Evolutionary conservation across 495 filamentous ascomycete genomes (phyloP).

Genomic region (Aspergillus hancockii): DNA sequence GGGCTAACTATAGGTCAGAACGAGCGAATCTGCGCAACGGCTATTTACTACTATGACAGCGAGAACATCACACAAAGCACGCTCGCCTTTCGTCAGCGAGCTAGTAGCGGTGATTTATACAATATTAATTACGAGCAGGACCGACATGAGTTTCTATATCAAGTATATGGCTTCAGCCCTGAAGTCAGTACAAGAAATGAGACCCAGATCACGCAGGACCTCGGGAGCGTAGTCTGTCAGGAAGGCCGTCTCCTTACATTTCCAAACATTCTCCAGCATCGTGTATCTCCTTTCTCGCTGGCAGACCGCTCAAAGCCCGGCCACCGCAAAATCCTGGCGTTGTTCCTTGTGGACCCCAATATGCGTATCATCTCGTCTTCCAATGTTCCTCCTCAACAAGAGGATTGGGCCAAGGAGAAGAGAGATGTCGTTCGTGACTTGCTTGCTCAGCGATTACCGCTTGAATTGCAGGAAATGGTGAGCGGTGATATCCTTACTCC

Average conservation of each 20-base stretch:
- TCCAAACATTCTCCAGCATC: conserved; percentile 49
- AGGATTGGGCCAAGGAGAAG: conserved; percentile 36
- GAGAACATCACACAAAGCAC: conserved; percentile 59
- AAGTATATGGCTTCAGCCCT: conserved; percentile 29
- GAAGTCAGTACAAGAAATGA: conserved; percentile 1
- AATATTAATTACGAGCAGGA: conserved; percentile 30
- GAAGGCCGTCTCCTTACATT: conserved; percentile 38
- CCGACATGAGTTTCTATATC: conserved; percentile 31
- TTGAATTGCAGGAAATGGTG: conserved; percentile 43
- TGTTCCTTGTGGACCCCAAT: conserved; percentile 60
- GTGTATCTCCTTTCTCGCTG: conserved; percentile 50
- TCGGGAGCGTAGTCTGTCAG: conserved; percentile 33
- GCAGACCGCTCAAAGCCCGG: conserved; percentile 50
- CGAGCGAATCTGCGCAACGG: conserved; percentile 58
- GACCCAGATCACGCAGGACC: conserved; percentile 30
- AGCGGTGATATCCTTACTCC: conserved; percentile 24
- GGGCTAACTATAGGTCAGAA: conserved; percentile 28
- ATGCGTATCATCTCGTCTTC: conserved; percentile 52
- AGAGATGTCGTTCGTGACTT: conserved; percentile 19
- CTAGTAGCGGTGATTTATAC: conserved; percentile 9
- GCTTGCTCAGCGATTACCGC: conserved; percentile 27
- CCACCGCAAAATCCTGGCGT: conserved; percentile 55
- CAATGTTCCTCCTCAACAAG: conserved; percentile 56
- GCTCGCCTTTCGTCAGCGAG: conserved; percentile 52
- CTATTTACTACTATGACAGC: conserved; percentile 62